These are phyloP conservation scores for Quambalaria eucalypti DNA, from an alignment of 1,284 basidiomycete species.

Conservation along the genomic window DNA sequence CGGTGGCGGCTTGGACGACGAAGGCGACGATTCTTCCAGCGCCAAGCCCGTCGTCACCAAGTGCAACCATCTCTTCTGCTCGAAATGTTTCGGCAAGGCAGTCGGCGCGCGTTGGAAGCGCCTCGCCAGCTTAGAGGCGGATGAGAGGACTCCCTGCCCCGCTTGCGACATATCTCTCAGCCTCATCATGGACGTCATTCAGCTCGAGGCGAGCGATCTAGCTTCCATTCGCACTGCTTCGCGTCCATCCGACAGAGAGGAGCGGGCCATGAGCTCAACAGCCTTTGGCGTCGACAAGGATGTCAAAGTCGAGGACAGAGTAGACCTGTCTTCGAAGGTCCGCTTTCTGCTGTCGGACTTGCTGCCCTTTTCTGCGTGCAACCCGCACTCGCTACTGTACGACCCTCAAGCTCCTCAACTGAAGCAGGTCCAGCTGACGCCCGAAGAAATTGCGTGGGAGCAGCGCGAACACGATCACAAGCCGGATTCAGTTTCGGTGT, in stretches of 20 bases:
- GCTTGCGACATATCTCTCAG: constrained; percentile 55
- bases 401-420: constrained; percentile 34
- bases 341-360: constrained; percentile 37
- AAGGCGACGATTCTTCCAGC: neutral
- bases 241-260: constrained; percentile 10
- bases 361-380: constrained; percentile 40
- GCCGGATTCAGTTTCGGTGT: constrained; percentile 21
- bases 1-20: neutral
- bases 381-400: constrained; percentile 28
- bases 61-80: constrained; percentile 78
- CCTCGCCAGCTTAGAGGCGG: constrained; percentile 11
- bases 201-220: constrained; percentile 11
- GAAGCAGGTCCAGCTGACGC: constrained; percentile 22
- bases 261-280: no score
- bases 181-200: constrained; percentile 25
- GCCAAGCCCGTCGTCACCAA: constrained; percentile 57
- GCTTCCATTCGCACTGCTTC: constrained; percentile 13
- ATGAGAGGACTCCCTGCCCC: constrained; percentile 53
- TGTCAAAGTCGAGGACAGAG: constrained; percentile 10
- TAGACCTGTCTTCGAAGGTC: constrained; percentile 38
- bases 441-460: constrained; percentile 7
- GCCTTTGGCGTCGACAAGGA: constrained; percentile 5
- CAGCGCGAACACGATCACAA: neutral
- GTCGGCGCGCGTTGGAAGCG: constrained; percentile 20
- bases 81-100: constrained; percentile 43